These are phyloP conservation scores for Pezicula neosporulosa DNA, from an alignment of 2,329 filamentous ascomycete genomes.

Conservation along the genomic window DNA sequence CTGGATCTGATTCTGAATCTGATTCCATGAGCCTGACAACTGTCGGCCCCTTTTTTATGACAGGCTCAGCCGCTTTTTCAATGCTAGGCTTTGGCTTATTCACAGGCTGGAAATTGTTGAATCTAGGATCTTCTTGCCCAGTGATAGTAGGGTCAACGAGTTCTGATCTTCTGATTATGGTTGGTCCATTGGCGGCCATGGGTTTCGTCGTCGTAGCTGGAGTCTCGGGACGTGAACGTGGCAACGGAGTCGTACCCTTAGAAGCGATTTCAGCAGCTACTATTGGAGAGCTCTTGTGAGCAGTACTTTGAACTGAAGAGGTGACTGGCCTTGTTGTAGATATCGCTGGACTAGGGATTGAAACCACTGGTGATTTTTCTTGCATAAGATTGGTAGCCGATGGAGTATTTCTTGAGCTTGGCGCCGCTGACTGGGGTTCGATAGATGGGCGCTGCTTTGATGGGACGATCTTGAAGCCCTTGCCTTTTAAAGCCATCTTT, in stretches of 20 bases:
- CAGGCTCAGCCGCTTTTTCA: background rate
- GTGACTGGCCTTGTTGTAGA: background rate
- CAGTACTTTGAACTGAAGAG: background rate
- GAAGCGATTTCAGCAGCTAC: too few species aligned
- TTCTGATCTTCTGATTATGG: background rate
- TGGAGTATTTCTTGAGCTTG: slow-evolving; percentile 1
- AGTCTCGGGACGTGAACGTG: background rate
- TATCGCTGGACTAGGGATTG: background rate
- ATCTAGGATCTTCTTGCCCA: background rate
- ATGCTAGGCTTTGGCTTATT: background rate
- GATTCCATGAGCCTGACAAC: slow-evolving; percentile 22
- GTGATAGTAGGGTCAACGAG: background rate
- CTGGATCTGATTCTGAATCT: slow-evolving; percentile 11
- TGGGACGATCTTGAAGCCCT: slow-evolving; percentile 23
- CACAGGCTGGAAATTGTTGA: background rate
- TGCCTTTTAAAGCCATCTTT: slow-evolving; percentile 25
- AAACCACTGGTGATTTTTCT: background rate
- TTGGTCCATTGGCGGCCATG: background rate
- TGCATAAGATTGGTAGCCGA: slow-evolving; percentile 2
- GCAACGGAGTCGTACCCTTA: too few species aligned
- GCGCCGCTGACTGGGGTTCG: background rate
- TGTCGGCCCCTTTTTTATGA: slow-evolving; percentile 17
- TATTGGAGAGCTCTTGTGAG: too few species aligned
- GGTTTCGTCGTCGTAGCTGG: background rate
- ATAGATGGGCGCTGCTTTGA: slow-evolving; percentile 6